Evolutionary conservation across 805 yeast species (phyloP).

Genomic region (Saturnispora kantuleensis): DNA sequence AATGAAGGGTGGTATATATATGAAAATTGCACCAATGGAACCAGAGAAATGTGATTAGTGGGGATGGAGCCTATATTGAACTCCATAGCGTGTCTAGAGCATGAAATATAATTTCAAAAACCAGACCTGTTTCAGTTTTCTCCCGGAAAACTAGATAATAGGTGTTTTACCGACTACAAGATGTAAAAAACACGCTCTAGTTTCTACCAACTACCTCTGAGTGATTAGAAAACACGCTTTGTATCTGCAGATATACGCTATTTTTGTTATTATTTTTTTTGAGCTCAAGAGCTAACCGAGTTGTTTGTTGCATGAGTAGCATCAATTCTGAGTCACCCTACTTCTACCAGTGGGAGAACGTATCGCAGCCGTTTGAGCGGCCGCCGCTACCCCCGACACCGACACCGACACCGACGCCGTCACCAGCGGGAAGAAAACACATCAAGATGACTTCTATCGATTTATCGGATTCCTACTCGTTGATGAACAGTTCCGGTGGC

Average conservation of each 20-base stretch:
- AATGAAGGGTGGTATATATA: too few species aligned
- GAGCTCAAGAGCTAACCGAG: background rate
- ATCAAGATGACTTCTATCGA: constrained; percentile 4
- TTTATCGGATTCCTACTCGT: constrained; percentile 3
- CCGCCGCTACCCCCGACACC: constrained; percentile 6
- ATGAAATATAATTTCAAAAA: background rate
- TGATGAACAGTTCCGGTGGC: background rate
- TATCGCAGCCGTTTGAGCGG: background rate
- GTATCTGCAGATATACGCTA: too few species aligned
- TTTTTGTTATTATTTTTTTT: background rate
- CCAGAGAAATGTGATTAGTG: too few species aligned
- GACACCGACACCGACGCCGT: background rate
- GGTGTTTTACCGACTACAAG: too few species aligned
- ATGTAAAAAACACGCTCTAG: background rate
- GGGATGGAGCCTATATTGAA: too few species aligned
- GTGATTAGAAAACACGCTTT: background rate
- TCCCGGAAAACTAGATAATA: too few species aligned
- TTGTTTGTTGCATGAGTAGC: background rate
- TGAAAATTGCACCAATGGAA: too few species aligned
- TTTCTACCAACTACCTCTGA: background rate
- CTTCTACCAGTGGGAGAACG: constrained; percentile 6
- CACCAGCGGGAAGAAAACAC: background rate
- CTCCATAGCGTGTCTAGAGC: too few species aligned
- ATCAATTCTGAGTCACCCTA: constrained; percentile 5
- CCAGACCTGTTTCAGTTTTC: too few species aligned